A percentile compares a stretch with the other conserved stretches of the same genome.
Evolutionary conservation across 2,329 filamentous ascomycete genomes (phyloP).

Genomic region (Fusarium solani-melongenae): DNA sequence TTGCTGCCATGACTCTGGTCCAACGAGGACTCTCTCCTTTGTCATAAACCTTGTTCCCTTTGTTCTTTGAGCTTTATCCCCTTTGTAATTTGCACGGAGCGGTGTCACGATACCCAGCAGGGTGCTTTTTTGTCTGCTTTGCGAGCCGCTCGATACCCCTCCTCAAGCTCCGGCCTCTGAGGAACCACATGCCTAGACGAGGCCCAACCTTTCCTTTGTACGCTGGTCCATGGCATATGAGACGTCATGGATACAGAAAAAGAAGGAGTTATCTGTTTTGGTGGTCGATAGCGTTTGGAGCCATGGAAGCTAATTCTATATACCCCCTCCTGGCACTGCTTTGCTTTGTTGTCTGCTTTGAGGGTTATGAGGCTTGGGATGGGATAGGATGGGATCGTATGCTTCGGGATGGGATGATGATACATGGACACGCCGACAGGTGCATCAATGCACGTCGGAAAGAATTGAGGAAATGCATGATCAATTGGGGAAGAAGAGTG

Average conservation of each 20-base stretch:
- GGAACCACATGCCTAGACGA: conserved; percentile 40
- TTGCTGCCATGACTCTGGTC: conserved; percentile 40
- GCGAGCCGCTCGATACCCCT: conserved; percentile 41
- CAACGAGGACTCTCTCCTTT: conserved; percentile 34
- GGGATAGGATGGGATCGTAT: background rate
- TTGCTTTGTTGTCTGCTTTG: conserved; percentile 29
- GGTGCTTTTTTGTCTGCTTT: conserved; percentile 36
- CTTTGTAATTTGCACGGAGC: conserved; percentile 34
- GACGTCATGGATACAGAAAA: conserved; percentile 33
- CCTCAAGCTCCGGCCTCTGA: conserved; percentile 38
- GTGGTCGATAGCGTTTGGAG: conserved; percentile 37
- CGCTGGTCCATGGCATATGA: conserved; percentile 21
- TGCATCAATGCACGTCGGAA: conserved; percentile 30
- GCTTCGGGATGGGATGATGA: conserved; percentile 4
- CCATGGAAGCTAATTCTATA: conserved; percentile 45
- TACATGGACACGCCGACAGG: conserved; percentile 8
- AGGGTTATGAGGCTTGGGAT: conserved; percentile 23
- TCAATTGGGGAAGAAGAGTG: conserved; percentile 3
- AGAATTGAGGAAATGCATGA: conserved; percentile 10
- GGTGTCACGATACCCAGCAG: conserved; percentile 38
- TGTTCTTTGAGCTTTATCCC: conserved; percentile 26
- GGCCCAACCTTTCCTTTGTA: conserved; percentile 34
- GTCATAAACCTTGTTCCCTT: background rate
- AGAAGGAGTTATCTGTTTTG: conserved; percentile 36
- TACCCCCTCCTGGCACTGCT: conserved; percentile 42